Evolutionary conservation across 352 stramenopile genomes (phyloP), one percentile per base, ranked within the genome.

Genomic region (Globisporangium recalcitrans): DNA sequence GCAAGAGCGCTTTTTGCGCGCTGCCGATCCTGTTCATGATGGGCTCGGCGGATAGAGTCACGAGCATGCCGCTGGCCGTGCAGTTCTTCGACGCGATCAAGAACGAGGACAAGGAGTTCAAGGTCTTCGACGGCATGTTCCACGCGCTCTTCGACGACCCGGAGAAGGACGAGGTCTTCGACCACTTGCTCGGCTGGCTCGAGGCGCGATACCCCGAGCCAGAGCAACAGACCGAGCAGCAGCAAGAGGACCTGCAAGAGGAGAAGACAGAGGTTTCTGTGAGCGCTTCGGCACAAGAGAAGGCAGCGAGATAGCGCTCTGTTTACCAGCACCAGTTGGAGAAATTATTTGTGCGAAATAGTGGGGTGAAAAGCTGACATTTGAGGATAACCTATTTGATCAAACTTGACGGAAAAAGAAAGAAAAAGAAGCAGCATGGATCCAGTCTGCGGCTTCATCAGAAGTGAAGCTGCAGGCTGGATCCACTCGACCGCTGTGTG

Each of bases 101-200:
- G 0, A 76, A 55, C 42, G 58, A 48, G 7, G 78, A 89, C 73
- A 91, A 91, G 60, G 63, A 77, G 31, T 72, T 88, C 48, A 75
- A 73, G 60, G 44, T 78, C 2, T 78, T 91, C 29, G 62, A 72
- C 1, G 79, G 76, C 3, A 60, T 78, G 13, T 88, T 68, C 53
- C 79, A 91, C 26, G 69, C 71, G 24, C 65, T 88, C 9, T 88
- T 78, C 57, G 74, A 89, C 34, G 81, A 91, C 58, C 74, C 72
- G 3, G 76, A 89, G 60, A 71, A 73, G 13, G 70, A 84, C 21
- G 52, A 70, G 2, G 77, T 87, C n/a, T 55, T 86, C 29, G 49
- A 70, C 2, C 61, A 64, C 16, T 36, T 84, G 14, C 62, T 52
- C 29, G 48, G 63, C 26, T 91, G 82, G 82, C 71, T 90, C 7